Evolutionary conservation across 345 rosid genomes (phyloP), one percentile per base, ranked within the genome.

Genomic region (Aquilaria yunnanensis): DNA sequence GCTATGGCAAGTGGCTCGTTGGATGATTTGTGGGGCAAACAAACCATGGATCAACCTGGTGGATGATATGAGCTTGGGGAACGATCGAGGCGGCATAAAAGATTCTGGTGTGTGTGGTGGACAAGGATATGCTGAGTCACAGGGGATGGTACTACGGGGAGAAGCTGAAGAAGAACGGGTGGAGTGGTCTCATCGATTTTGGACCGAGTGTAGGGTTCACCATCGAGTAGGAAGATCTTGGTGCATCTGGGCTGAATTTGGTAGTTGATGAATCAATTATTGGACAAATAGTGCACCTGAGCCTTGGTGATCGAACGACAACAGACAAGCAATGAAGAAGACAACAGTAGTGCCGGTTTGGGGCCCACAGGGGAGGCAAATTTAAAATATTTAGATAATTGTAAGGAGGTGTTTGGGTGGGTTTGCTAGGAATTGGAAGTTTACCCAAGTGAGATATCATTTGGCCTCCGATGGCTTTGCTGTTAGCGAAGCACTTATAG

Each of bases 391-490:
- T 4, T 1, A 5, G 5, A 9, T 9, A 5, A 9, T 9, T 37
- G 43, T 37, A 37, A 37, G 8, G 43, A 37, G 43, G 43, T 37
- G 43, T 2, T 37, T 37, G 16, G 57, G 37, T 50, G 49, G 72
- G 66, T 57, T 73, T 78, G 1, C 74, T 54, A 58, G 83, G 72
- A 31, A 83, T 55, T 6, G 81, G 85, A n/a, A 72, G 75, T 62
- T 75, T 81, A 2, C 72, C 78, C 0, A 74, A 16, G 69, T 85
- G 87, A 71, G 87, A 82, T 78, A 82, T 82, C 87, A 82, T 80
- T 67, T 82, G 90, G 29, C 87, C 90, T 12, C 90, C 90, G 84
- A 85, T 74, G 72, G 90, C 90, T 72, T 82, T 85, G 47, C 90
- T 83, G 60, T 73, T 82, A 11, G 82, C 73, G 50, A 85, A 82